Evolutionary conservation across 768 basidiomycete genomes (phyloP), one percentile per base, ranked within the genome.

Genomic region (Naematelia aurantialba): DNA sequence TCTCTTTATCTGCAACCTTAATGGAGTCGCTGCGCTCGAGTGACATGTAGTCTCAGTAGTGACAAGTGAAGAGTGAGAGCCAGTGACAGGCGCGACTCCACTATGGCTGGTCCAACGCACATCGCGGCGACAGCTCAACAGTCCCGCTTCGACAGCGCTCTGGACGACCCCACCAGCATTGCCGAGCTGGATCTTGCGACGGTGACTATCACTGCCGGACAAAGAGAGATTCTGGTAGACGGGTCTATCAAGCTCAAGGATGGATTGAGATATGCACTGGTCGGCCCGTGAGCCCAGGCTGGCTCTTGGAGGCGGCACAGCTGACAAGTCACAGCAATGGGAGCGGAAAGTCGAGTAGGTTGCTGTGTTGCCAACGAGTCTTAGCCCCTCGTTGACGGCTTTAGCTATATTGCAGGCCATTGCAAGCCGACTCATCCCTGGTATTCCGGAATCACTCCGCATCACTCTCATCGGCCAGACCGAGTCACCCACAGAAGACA

Each of bases 171-270:
- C 0, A 34, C 46, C 17, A 44, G 42, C 12, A 61, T 56, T 5
- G 55, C 52, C 26, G 77, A 84, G 59, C 78, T 86, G 39, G 85
- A 86, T 60, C 75, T 86, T 21, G 80, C 82, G 47, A 81, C 79
- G 47, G 81, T 87, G 8, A 80, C 78, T 24, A 77, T 86, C 29
- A 75, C 80, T 14, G 78, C 86, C 5, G 82, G 82, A 29, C 76
- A 81, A 45, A 76, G 73, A 29, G 85, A 86, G 52, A 74, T 86
- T 17, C 71, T 86, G 14, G 73, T 76, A 12, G 82, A 83, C 62
- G 81, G 81, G 1, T 80, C 82, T 56, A 68, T 87, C n/a, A 75
- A 80, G 58, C 69, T 87, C 13, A 82, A 83, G 56, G 60, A 66
- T 0, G 78, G 79, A 1, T 60, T 68, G 1, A 52, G 60, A 26